Conservation (phyloP, 768 basidiomycete genomes). For the Hygrophoropsis aurantiaca region DNA sequence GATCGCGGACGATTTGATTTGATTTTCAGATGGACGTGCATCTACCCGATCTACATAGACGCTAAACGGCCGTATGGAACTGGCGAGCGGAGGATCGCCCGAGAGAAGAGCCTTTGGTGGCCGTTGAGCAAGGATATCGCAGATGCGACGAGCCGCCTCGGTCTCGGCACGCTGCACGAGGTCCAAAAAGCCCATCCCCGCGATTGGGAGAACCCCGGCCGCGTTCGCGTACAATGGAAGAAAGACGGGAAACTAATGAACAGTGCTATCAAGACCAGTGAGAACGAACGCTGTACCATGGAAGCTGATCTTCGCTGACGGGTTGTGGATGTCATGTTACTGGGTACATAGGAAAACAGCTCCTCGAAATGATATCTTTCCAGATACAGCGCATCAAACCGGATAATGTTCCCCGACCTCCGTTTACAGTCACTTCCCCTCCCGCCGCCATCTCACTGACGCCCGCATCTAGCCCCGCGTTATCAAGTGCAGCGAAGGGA, state of each 20-base stretch:
- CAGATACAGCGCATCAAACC: constrained; percentile 75
- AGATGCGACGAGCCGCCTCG: constrained; percentile 74
- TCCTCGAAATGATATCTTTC: constrained; percentile 71
- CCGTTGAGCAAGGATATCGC: constrained; percentile 93
- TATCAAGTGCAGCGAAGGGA: too few species aligned
- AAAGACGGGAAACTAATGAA: constrained; percentile 71
- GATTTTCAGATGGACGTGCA: constrained; percentile 79
- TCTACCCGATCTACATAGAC: constrained; percentile 97
- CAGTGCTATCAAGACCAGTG: constrained; percentile 72
- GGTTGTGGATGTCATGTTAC: not conserved
- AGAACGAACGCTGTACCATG: too few species aligned
- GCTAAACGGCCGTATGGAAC: constrained; percentile 87
- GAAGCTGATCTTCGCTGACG: constrained; percentile 20
- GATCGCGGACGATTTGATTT: constrained; percentile 8
- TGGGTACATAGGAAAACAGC: constrained; percentile 62
- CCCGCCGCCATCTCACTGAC: constrained; percentile 13
- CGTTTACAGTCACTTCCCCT: constrained; percentile 49
- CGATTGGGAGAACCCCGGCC: constrained; percentile 98
- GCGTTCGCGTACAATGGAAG: constrained; percentile 92
- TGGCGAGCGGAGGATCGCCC: constrained; percentile 78
- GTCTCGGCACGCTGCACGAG: constrained; percentile 83
- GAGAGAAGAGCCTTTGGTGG: constrained; percentile 88
- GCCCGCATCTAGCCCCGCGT: constrained; percentile 6
- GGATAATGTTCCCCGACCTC: constrained; percentile 64
- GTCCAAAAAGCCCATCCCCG: constrained; percentile 88